Base-by-base conservation (phyloP, 78 protist genomes). In the Speleostelium caveatum region DNA sequence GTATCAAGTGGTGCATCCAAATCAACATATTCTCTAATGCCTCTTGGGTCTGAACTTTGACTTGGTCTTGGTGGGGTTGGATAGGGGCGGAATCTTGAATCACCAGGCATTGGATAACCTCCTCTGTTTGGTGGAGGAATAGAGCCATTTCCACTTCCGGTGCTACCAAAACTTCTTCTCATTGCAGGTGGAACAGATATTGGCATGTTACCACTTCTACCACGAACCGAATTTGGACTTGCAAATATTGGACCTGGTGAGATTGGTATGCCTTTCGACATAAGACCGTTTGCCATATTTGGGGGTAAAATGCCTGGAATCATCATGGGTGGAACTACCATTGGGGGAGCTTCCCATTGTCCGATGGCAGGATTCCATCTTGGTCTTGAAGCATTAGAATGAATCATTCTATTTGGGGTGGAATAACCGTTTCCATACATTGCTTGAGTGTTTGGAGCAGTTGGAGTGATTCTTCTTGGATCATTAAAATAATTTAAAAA, bases 21-120 rank as follows among this genome's bases (percentile, higher is more conserved):
- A 59, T 83, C 90, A 42, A 83, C 90, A 59, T 83, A 83, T 36
- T 83, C 90, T 56, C 90, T 67, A 38, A 83, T 83, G 17, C 90
- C 90, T 56, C 90, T 33, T 30, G 90, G 90, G 36, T 83, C 90
- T 12, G 55, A n/a, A 21, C 45, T 10, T 8, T 45, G 41, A 3
- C 74, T 28, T 17, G 12, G 71, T 26, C 68, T 39, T 39, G 55
- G 45, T 3, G 76, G 35, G 26, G 33, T 24, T 38, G 90, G 90
- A 42, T 83, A 83, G 7, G 90, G 90, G 59, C 90, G 76, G 60
- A 69, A 83, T 30, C 90, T 42, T 33, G 56, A 51, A 65, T 26
- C 73, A 39, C 73, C 51, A 36, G 28, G 49, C 26, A 36, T 12
- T 65, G 53, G 10, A 14, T 45, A 10, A 45, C 53, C 53, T 14